Base-by-base conservation (phyloP, 2,329 filamentous ascomycete species). In the Fusarium longipes region DNA sequence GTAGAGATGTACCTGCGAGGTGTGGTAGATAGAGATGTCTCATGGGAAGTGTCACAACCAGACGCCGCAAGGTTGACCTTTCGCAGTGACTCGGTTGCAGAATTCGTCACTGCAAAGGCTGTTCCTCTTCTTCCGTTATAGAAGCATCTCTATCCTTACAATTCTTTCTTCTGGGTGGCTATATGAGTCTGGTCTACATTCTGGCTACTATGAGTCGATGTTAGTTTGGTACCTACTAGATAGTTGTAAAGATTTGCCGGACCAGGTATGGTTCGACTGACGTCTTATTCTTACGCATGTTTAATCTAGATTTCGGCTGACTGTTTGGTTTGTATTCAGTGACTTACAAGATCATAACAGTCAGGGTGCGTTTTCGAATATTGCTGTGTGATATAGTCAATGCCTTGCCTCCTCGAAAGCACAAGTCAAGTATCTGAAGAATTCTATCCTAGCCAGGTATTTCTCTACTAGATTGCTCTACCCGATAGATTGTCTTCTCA, bases 281-380 rank as follows among this genome's bases (percentile, higher is more conserved):
- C 22, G 18, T 38, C 20, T 12, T 3, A 40, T 17, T 24, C 38
- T 40, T 14, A 39, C 15, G 10, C 7, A 20, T 11, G 18, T 12
- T 15, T 4, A 39, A 39, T 8, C 36, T 24, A 17, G 14, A 7
- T 4, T 24, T 39, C 8, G 4, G 17, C 36, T 22, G 3, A 5
- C 12, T 24, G 6, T 5, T 24, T 15, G 3, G 36, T 24, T 27
- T 5, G 7, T 4, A 39, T 15, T 6, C 22, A 0, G 15, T 7
- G 24, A n/a, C 5, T 39, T 8, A 6, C 11, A 6, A 24, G 20
- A 39, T 0, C 4, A 39, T 24, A 10, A 0, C 4, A 38, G 20
- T 3, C 2, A 20, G 7, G 1, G 20, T 17, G 5, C 15, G 3
- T 24, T 24, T 7, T 14, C 6, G 20, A 4, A 2, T 17, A 6